Evolutionary conservation across 2,329 filamentous ascomycete species (phyloP), one percentile per base, ranked within the genome.

Genomic region (Paecilomyces niveus): DNA sequence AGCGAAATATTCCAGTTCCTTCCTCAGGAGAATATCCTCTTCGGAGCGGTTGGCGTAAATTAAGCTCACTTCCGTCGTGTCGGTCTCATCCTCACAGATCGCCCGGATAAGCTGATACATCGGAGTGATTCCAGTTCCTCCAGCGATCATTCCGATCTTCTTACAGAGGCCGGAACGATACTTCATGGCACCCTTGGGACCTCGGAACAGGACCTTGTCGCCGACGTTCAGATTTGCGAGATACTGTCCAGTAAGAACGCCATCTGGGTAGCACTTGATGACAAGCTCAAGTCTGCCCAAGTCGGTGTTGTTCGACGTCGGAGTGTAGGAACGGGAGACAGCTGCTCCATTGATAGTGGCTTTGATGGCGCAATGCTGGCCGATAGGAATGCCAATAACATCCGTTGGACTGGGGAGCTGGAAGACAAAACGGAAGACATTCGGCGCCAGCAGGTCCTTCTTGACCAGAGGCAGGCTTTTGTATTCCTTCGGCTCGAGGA

Each of bases 61-160:
- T 3, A 88, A 72, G 52, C 74, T 81, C 50, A 87, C 69, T 61
- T 82, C 70, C 0, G 85, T 87, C 0, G 74, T 76, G 61, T 88
- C 85, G 6, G 70, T 72, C n/a, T 80, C 74, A 57, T 87, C 81
- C 65, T 86, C 84, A 64, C 83, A 85, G 58, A 87, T 85, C 51
- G 83, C 83, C 3, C 84, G 80, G 65, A 87, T 85, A 6, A 88
- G 70, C 65, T 87, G 84, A 67, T 78, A 84, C 80, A 85, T 83
- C 2, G 83, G 82, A 0, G 83, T 75, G 45, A 70, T 74, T 0
- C 71, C 72, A n/a, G 73, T 74, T 3, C 73, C 73, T 26, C 74
- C 73, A 8, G 73, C 73, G 18, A 76, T 68, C 72, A 75, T 74
- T 1, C 72, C 72, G 18, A 76, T 68, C 24, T 67, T 65, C 21